Evolutionary conservation across 768 basidiomycete species (phyloP).

Genomic region (Suillus luteus): DNA sequence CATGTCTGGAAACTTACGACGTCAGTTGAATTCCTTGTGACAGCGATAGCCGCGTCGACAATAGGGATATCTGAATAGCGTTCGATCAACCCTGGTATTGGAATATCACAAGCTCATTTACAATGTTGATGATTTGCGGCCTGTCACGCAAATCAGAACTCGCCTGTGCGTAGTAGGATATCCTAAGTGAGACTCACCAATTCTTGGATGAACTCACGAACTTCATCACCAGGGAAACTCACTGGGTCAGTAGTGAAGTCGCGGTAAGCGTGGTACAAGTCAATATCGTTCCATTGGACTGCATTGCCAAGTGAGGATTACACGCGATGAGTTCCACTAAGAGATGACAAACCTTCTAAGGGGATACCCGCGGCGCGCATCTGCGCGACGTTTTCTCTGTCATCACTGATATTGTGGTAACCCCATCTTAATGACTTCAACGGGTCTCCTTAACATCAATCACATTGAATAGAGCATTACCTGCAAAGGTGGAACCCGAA

Average conservation of each 20-base stretch:
- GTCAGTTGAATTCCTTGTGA: constrained; percentile 55
- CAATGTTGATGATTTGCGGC: constrained; percentile 33
- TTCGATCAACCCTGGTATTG: constrained; percentile 58
- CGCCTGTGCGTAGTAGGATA: constrained; percentile 19
- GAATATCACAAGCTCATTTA: constrained; percentile 59
- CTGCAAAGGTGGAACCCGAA: constrained; percentile 80
- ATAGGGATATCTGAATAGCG: constrained; percentile 56
- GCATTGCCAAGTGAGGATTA: constrained; percentile 10
- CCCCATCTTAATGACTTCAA: constrained; percentile 41
- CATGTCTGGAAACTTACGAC: constrained; percentile 40
- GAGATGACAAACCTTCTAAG: constrained; percentile 55
- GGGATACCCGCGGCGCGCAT: constrained; percentile 74
- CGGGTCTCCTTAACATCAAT: constrained; percentile 8
- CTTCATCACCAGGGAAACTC: constrained; percentile 56
- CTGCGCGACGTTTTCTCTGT: constrained; percentile 52
- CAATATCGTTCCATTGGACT: constrained; percentile 83
- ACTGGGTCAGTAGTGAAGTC: constrained; percentile 73
- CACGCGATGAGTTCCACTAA: background rate
- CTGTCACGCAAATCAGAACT: constrained; percentile 18
- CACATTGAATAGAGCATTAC: constrained; percentile 28
- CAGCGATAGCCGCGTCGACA: constrained; percentile 59
- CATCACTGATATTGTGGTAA: constrained; percentile 56
- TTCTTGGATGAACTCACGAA: constrained; percentile 53
- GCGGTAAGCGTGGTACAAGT: constrained; percentile 66
- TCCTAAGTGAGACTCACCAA: constrained; percentile 44